Conservation (phyloP, 208 protist genomes). For the Zelonia costaricensis region DNA sequence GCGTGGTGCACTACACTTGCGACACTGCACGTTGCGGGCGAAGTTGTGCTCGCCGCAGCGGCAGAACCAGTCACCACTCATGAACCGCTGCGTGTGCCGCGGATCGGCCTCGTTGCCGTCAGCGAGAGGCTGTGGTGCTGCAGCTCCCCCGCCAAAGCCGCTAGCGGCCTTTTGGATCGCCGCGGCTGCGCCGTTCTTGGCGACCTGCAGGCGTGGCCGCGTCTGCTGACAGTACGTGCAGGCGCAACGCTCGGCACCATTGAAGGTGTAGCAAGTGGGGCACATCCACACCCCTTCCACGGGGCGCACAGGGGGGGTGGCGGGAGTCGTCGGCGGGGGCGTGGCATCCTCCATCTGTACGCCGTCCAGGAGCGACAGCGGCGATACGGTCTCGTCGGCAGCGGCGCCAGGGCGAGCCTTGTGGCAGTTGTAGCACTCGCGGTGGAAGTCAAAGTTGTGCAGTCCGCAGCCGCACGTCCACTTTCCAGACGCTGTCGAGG, state of each 20-base stretch:
- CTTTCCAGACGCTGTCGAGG: conserved; percentile 7
- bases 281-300: conserved; percentile 24
- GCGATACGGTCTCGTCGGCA: not conserved
- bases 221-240: conserved; percentile 14
- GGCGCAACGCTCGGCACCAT: conserved; percentile 8
- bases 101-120: not conserved
- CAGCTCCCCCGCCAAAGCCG: not conserved
- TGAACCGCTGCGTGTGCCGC: conserved; percentile 18
- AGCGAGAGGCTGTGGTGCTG: no score
- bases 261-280: conserved; percentile 28
- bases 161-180: not conserved
- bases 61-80: conserved; percentile 72
- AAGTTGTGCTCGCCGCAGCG: conserved; percentile 79
- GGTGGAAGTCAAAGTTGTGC: conserved; percentile 62
- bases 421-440: conserved; percentile 68
- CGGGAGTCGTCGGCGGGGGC: not conserved
- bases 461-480: conserved; percentile 80
- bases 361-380: conserved; percentile 10
- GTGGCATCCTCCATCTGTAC: not conserved
- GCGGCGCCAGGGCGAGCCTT: conserved; percentile 4
- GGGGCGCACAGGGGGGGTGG: not conserved
- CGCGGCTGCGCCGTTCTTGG: not conserved
- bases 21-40: conserved; percentile 37
- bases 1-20: conserved; percentile 29
- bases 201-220: not conserved